phyloP scores from a whole-genome alignment of 2,329 filamentous ascomycete species.

The Phyllosticta paracitricarpa region DNA sequence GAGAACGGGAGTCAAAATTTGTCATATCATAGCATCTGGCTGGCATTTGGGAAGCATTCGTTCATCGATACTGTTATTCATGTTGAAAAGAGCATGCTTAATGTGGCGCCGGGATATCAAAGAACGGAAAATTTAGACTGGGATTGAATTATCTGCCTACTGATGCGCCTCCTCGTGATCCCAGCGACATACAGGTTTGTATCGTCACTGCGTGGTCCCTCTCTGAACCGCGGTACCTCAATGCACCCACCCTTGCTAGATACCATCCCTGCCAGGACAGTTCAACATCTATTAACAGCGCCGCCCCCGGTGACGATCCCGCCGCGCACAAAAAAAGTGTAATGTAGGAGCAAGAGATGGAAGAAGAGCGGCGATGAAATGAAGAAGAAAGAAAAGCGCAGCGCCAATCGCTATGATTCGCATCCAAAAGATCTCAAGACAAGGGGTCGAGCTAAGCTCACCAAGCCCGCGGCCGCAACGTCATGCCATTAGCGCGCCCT shows the following conservation, averaged over 20 bases:
- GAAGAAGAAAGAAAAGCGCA: background rate
- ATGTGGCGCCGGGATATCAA: background rate
- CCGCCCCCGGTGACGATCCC: too few species aligned
- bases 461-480: background rate
- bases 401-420: background rate
- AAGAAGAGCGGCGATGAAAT: background rate
- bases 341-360: background rate
- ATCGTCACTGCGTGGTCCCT: too few species aligned
- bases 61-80: background rate
- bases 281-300: too few species aligned
- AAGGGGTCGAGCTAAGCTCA: background rate
- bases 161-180: background rate
- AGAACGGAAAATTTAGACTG: background rate
- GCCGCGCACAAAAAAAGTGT: too few species aligned
- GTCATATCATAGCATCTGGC: background rate
- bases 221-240: too few species aligned
- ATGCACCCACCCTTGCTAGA: too few species aligned
- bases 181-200: background rate
- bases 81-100: background rate
- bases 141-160: background rate
- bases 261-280: too few species aligned
- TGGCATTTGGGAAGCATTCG: background rate
- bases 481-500: slow-evolving; percentile 11
- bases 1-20: background rate
- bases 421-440: background rate